A percentile compares a stretch with the other conserved stretches of the same genome.
Conservation (phyloP, 768 basidiomycete species). For the Kwoniella bestiolae region DNA sequence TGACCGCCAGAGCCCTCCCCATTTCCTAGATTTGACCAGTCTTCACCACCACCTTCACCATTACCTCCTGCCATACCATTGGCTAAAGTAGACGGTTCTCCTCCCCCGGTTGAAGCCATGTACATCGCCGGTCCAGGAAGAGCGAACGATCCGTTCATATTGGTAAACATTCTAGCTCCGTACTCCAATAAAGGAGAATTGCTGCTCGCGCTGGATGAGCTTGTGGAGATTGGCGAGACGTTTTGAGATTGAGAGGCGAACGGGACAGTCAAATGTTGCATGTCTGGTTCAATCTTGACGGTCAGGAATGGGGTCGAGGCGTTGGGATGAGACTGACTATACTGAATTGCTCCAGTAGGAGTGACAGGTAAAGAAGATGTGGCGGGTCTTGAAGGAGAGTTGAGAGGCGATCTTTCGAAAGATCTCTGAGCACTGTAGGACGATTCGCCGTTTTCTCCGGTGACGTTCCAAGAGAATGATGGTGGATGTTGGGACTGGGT, state of each 20-base stretch:
- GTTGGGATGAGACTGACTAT: neutral
- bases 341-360: slow-evolving; percentile 2
- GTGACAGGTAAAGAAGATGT: slow-evolving; percentile 16
- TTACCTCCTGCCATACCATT: slow-evolving; percentile 13
- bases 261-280: slow-evolving; percentile 8
- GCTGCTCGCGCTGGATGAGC: neutral
- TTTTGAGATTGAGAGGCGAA: neutral
- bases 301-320: neutral
- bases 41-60: slow-evolving; percentile 9
- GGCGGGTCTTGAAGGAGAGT: neutral
- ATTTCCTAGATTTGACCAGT: slow-evolving; percentile 14
- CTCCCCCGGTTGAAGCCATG: slow-evolving; percentile 12
- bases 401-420: slow-evolving; percentile 6
- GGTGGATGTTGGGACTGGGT: neutral
- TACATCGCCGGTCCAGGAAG: slow-evolving; percentile 20
- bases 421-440: neutral
- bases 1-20: slow-evolving; percentile 2
- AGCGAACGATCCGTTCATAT: slow-evolving; percentile 21
- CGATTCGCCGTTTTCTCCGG: neutral
- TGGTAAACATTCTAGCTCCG: slow-evolving; percentile 16
- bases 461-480: slow-evolving; percentile 22
- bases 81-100: slow-evolving; percentile 8
- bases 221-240: neutral
- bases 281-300: slow-evolving; percentile 22
- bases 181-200: slow-evolving; percentile 20